These are phyloP conservation scores for Nothophoma quercina DNA, from an alignment of 2,329 filamentous ascomycete species.

Conservation along the genomic window DNA sequence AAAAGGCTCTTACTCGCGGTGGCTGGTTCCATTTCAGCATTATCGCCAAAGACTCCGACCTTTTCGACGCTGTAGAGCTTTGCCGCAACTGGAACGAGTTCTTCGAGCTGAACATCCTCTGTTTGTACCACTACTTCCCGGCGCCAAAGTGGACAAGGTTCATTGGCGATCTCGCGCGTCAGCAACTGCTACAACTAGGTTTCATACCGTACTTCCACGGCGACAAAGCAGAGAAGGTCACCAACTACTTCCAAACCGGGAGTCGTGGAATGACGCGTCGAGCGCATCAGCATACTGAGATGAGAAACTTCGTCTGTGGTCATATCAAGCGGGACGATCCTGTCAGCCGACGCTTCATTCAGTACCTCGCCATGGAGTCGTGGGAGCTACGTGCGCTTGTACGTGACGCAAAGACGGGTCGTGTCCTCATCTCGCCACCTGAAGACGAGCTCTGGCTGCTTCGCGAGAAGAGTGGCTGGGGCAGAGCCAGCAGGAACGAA, in stretches of 20 bases:
- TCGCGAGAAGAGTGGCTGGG: conserved; percentile 50
- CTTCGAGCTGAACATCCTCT: conserved; percentile 57
- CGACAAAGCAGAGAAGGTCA: conserved; percentile 44
- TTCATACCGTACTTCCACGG: conserved; percentile 49
- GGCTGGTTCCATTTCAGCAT: conserved; percentile 62
- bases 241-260: conserved; percentile 43
- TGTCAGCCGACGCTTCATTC: conserved; percentile 52
- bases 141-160: conserved; percentile 56
- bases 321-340: conserved; percentile 54
- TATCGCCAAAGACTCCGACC: conserved; percentile 57
- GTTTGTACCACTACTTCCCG: conserved; percentile 58
- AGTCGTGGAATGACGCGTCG: conserved; percentile 43
- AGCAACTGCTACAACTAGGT: conserved; percentile 53
- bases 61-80: conserved; percentile 55
- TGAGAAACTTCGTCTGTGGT: conserved; percentile 53
- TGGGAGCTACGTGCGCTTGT: conserved; percentile 50
- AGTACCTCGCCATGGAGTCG: conserved; percentile 53
- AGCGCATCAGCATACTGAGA: conserved; percentile 46
- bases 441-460: conserved; percentile 51
- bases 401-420: conserved; percentile 52
- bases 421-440: conserved; percentile 47
- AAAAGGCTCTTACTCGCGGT: conserved; percentile 56
- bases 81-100: conserved; percentile 62
- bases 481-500: conserved; percentile 50
- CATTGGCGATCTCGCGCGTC: conserved; percentile 49